These are phyloP conservation scores for Chlorella sp. DNA, from an alignment of 139 green algal species.

Conservation along the genomic window DNA sequence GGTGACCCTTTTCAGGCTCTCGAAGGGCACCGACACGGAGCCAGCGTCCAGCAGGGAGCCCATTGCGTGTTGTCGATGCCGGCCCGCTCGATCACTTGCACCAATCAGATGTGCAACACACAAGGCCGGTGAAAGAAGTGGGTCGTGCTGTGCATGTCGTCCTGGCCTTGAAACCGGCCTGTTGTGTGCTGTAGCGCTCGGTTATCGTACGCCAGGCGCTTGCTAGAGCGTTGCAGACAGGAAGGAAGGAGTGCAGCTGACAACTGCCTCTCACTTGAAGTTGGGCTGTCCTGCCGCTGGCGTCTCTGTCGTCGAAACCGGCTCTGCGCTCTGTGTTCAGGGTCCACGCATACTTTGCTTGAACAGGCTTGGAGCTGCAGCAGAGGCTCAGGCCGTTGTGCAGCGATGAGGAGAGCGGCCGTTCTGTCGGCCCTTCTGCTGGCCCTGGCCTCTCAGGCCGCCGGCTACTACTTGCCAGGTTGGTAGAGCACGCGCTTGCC, in stretches of 20 bases:
- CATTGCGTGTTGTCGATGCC: not conserved
- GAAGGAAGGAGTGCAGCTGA: too few relatives aligned
- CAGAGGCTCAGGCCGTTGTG: not conserved
- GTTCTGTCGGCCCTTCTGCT: not conserved
- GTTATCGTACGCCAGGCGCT: too few relatives aligned
- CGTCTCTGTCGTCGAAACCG: too few relatives aligned
- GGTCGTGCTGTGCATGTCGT: not conserved
- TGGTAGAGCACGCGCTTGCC: too few relatives aligned
- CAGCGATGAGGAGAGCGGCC: not conserved
- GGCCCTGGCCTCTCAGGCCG: not conserved
- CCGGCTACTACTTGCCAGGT: not conserved
- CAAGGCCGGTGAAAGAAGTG: not conserved
- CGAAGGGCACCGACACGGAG: constrained; percentile 75
- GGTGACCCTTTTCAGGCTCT: constrained; percentile 77
- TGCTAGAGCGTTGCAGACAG: too few relatives aligned
- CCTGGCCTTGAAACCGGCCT: too few relatives aligned
- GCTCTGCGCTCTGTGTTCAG: too few relatives aligned
- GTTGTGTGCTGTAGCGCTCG: too few relatives aligned
- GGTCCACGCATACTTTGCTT: too few relatives aligned
- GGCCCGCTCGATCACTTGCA: not conserved
- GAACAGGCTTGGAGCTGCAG: too few relatives aligned
- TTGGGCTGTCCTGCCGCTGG: too few relatives aligned
- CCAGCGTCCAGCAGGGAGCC: not conserved
- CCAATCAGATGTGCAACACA: not conserved
- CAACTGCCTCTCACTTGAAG: too few relatives aligned